These are phyloP conservation scores for Pyrus bretschneideri DNA, from an alignment of 306 rosid species.

Conservation along the genomic window DNA sequence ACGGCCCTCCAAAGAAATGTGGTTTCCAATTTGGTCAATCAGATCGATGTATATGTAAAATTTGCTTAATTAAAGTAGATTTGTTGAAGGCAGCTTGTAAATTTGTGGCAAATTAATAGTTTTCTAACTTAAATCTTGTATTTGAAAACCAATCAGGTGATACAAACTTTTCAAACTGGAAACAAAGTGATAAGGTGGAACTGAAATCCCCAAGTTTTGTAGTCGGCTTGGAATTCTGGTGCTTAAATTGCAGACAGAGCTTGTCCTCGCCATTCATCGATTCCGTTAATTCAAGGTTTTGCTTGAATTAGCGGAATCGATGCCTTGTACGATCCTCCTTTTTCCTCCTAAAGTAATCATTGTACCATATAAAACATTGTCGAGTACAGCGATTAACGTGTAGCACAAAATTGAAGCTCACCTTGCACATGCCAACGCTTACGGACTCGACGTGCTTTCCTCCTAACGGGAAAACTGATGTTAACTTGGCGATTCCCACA, in stretches of 20 bases:
- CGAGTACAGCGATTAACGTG: background rate
- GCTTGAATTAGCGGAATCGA: slow-evolving; percentile 81
- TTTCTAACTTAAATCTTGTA: background rate
- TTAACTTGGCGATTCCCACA: slow-evolving; percentile 59
- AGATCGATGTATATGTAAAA: background rate
- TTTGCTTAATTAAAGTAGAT: background rate
- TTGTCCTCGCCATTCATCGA: slow-evolving; percentile 67
- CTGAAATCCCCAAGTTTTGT: background rate
- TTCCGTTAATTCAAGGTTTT: too few relatives aligned
- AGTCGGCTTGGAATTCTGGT: background rate
- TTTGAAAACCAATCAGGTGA: background rate
- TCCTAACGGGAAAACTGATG: slow-evolving; percentile 44
- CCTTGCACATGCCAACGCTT: slow-evolving; percentile 84
- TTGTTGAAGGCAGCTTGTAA: background rate
- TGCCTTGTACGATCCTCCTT: slow-evolving; percentile 86
- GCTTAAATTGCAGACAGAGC: background rate
- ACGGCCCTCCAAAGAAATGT: background rate
- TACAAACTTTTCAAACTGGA: background rate
- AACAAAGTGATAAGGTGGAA: background rate
- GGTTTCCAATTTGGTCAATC: background rate
- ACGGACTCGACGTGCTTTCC: slow-evolving; percentile 90
- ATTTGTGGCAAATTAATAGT: background rate
- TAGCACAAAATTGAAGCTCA: slow-evolving; percentile 7
- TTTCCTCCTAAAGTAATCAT: slow-evolving; percentile 54
- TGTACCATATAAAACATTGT: background rate